A percentile compares a stretch with the other conserved stretches of the same genome.
Evolutionary conservation across 106 monocot species (phyloP).

Genomic region (Platanthera guangdongensis): DNA sequence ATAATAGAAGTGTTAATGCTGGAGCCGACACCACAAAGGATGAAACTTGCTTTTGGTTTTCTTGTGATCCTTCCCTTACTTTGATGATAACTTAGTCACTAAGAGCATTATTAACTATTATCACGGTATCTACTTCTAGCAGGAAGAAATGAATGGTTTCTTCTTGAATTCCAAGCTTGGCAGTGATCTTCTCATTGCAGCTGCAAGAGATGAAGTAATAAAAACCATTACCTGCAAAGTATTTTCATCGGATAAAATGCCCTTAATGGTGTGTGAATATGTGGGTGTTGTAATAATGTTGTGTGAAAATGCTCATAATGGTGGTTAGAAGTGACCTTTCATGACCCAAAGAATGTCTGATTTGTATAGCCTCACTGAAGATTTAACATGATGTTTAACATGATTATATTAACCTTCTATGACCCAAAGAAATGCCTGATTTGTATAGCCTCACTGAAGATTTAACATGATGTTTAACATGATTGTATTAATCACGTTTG

Average conservation of each 20-base stretch:
- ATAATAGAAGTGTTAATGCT: slow-evolving; percentile 82
- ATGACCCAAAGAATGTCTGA: too few relatives aligned
- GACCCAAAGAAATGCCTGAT: too few relatives aligned
- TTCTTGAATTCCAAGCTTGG: slow-evolving; percentile 48
- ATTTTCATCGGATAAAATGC: background rate
- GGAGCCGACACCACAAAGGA: slow-evolving; percentile 70
- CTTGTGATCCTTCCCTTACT: slow-evolving; percentile 35
- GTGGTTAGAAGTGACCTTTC: too few relatives aligned
- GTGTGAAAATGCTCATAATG: too few relatives aligned
- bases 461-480: too few relatives aligned
- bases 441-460: too few relatives aligned
- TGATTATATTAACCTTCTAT: too few relatives aligned
- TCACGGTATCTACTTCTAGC: slow-evolving; percentile 10
- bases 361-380: too few relatives aligned
- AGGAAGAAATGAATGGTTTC: slow-evolving; percentile 77
- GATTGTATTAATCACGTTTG: too few relatives aligned
- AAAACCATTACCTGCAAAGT: background rate
- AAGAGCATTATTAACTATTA: background rate
- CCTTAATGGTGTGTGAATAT: too few relatives aligned
- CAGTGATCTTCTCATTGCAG: slow-evolving; percentile 53
- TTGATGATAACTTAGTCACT: background rate
- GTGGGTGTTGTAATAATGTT: too few relatives aligned
- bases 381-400: too few relatives aligned
- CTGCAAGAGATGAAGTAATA: slow-evolving; percentile 53
- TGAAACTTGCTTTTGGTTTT: slow-evolving; percentile 77